Evolutionary conservation across 148 eudicot species (phyloP).

Genomic region (Hydrangea macrophylla): DNA sequence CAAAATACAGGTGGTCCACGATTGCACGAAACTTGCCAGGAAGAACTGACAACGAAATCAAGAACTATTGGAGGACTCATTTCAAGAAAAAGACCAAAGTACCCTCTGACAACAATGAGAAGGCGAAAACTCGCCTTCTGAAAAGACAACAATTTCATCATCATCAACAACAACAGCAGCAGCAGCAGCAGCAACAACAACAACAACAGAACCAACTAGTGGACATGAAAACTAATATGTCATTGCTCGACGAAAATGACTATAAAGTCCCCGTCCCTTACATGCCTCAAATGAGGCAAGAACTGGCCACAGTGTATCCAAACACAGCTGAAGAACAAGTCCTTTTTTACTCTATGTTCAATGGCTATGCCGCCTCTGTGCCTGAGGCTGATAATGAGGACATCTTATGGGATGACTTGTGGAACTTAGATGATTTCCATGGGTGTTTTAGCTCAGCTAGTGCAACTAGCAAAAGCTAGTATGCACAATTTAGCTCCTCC

Average conservation of each 20-base stretch:
- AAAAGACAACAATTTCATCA: conserved; percentile 48
- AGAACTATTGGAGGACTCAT: conserved; percentile 87
- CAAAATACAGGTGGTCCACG: conserved; percentile 63
- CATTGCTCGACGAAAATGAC: conserved; percentile 35
- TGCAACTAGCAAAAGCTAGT: conserved; percentile 35
- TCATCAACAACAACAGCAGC: conserved; percentile 20
- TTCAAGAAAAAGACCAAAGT: conserved; percentile 57
- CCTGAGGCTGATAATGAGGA: conserved; percentile 39
- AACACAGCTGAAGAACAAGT: conserved; percentile 35
- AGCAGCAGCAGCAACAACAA: conserved; percentile 23
- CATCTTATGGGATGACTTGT: conserved; percentile 49
- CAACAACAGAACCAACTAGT: conserved; percentile 20
- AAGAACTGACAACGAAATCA: conserved; percentile 79
- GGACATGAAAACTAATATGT: conserved; percentile 50
- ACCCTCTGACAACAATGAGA: conserved; percentile 25
- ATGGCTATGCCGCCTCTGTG: conserved; percentile 22
- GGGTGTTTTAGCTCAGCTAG: conserved; percentile 23
- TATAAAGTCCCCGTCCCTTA: conserved; percentile 2
- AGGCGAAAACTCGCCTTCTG: conserved; percentile 30
- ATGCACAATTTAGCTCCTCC: conserved; percentile 24
- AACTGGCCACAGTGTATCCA: conserved; percentile 18
- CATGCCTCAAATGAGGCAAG: conserved; percentile 28
- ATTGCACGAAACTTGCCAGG: conserved; percentile 79
- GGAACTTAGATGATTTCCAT: conserved; percentile 59
- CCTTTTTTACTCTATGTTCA: conserved; percentile 18